phyloP scores from a whole-genome alignment of 2,329 filamentous ascomycete genomes.

The Exophiala viscosa region DNA sequence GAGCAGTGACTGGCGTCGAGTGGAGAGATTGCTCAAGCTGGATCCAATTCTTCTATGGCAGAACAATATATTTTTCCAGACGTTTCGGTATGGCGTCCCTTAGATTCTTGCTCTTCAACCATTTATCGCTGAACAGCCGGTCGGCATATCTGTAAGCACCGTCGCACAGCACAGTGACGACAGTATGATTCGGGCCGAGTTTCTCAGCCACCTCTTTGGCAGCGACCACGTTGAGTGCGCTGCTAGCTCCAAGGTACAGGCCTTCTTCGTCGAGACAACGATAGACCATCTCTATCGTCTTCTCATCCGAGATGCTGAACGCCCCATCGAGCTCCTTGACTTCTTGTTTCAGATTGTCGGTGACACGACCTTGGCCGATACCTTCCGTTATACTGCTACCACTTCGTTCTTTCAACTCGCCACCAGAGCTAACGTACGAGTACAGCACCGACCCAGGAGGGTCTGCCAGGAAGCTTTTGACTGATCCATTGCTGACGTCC shows the following conservation, averaged over 20 bases:
- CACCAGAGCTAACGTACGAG: slow-evolving; percentile 82
- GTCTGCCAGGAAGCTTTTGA: slow-evolving; percentile 87
- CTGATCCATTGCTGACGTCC: slow-evolving; percentile 69
- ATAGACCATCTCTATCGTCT: slow-evolving; percentile 97
- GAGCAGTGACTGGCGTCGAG: background rate
- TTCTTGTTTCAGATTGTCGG: slow-evolving; percentile 88
- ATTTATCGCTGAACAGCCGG: slow-evolving; percentile 83
- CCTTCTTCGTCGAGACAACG: slow-evolving; percentile 93
- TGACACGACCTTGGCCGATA: slow-evolving; percentile 92
- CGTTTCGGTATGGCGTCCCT: slow-evolving; percentile 76
- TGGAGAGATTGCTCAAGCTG: background rate
- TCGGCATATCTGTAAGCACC: slow-evolving; percentile 98
- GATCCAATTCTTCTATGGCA: slow-evolving; percentile 50
- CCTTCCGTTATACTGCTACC: slow-evolving; percentile 95
- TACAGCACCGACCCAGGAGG: slow-evolving; percentile 91
- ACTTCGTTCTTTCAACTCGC: slow-evolving; percentile 72
- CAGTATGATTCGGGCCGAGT: slow-evolving; percentile 80
- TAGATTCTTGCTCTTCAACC: slow-evolving; percentile 83
- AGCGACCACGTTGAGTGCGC: slow-evolving; percentile 89
- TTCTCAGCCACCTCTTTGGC: slow-evolving; percentile 91
- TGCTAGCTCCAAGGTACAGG: slow-evolving; percentile 90
- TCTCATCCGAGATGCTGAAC: slow-evolving; percentile 80
- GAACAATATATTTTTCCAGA: slow-evolving; percentile 88
- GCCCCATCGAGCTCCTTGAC: slow-evolving; percentile 80
- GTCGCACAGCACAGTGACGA: slow-evolving; percentile 92